A percentile compares a stretch with the other conserved stretches of the same genome.
Conservation (phyloP, 306 rosid species). For the Pterocarpus macrocarpus region DNA sequence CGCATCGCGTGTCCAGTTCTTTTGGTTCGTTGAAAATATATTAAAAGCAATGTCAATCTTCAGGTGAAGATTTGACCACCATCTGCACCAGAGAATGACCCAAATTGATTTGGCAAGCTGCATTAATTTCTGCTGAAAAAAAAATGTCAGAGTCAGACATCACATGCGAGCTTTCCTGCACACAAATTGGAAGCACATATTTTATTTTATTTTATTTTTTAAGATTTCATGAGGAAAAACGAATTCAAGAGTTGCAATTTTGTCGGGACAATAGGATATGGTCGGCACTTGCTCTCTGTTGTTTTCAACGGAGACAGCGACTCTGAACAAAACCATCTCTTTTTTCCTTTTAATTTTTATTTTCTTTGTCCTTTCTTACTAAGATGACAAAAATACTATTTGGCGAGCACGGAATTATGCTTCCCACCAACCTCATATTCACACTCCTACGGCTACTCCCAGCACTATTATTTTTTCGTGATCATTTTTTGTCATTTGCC, state of each 20-base stretch:
- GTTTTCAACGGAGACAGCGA: slow-evolving; percentile 29
- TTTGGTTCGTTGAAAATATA: too few species aligned
- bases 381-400: slow-evolving; percentile 26
- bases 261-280: slow-evolving; percentile 41
- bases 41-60: too few species aligned
- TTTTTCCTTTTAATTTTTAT: not conserved
- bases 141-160: slow-evolving; percentile 39
- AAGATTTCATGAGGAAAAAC: not conserved
- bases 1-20: too few species aligned
- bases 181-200: slow-evolving; percentile 28
- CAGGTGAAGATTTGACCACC: too few species aligned
- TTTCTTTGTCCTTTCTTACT: slow-evolving; percentile 32
- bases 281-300: slow-evolving; percentile 33
- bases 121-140: slow-evolving; percentile 33
- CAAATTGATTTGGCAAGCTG: slow-evolving; percentile 29
- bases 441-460: not conserved
- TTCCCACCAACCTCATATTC: slow-evolving; percentile 39
- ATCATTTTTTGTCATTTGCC: slow-evolving; percentile 39
- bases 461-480: not conserved
- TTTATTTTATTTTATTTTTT: not conserved
- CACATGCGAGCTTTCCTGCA: slow-evolving; percentile 47
- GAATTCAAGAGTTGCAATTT: slow-evolving; percentile 28
- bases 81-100: too few species aligned
- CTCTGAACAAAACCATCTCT: not conserved
- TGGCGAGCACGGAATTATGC: slow-evolving; percentile 35